Evolutionary conservation across 164 flowering plant genomes (phyloP), one percentile per base, ranked within the genome.

Genomic region (Vitis labrusca): DNA sequence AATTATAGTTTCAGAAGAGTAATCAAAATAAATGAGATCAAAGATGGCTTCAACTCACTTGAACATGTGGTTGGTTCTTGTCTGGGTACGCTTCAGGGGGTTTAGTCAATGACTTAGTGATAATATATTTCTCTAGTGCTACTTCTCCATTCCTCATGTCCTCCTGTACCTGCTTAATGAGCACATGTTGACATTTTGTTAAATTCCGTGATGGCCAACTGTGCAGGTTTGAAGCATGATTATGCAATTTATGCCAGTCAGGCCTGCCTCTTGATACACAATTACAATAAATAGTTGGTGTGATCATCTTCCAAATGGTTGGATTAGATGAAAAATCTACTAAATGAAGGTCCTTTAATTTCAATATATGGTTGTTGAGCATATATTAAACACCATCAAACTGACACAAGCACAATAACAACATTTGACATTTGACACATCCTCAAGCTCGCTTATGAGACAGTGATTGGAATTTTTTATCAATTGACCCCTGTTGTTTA

Each of bases 71-170:
- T 77, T 93, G 99, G 78, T 83, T 95, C 79, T 82, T 95, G 76
- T 94, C 99, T 60, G 99, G 92, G 68, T 95, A 95, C 30, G 95
- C 93, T 82, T 95, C 98, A 49, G 99, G 98, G 52, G 91, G 83
- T 83, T 89, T 95, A 59, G 97, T 93, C 75, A 95, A 77, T 67
- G 97, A 69, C 80, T 95, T 95, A 64, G 92, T 95, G 76, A 95
- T 95, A 59, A 95, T 83, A 81, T 91, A 95, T 77, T 93, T 95
- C 79, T 95, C 98, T 65, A 93, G 92, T 50, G 81, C 83, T 63
- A 93, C 82, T 85, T 89, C 88, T 59, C 98, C 98, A 50, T 81
- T 89, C 80, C 91, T 90, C 97, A 91, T 95, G 54, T 95, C 97
- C 77, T 93, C 97, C 65, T 92, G 93, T 50, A 91, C 90, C 99